Percentiles rank a stretch among this genome's conserved stretches.
phyloP scores from a whole-genome alignment of 2,329 filamentous ascomycete genomes.

The Byssoonygena ceratinophila region DNA sequence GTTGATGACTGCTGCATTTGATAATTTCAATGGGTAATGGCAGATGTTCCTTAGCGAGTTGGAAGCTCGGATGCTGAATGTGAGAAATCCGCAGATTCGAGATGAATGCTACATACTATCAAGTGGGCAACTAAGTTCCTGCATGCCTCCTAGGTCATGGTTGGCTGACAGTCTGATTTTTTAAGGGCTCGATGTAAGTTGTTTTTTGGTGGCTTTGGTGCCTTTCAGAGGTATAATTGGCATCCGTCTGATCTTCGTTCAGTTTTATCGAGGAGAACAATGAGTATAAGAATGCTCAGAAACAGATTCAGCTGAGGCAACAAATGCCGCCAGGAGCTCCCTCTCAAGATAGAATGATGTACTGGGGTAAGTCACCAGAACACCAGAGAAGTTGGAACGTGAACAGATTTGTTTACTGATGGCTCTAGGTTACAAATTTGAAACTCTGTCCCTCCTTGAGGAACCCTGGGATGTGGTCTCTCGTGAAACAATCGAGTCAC shows the following conservation, averaged over 20 bases:
- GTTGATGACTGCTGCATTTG: conserved; percentile 56
- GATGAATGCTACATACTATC: conserved; percentile 88
- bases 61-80: not conserved
- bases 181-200: conserved; percentile 47
- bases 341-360: conserved; percentile 75
- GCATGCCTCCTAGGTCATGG: not conserved
- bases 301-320: conserved; percentile 46
- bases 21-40: conserved; percentile 63
- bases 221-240: not conserved
- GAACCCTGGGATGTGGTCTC: conserved; percentile 61
- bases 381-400: not conserved
- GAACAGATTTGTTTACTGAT: not conserved
- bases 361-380: conserved; percentile 57
- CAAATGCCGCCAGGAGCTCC: conserved; percentile 43
- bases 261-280: conserved; percentile 94
- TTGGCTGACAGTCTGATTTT: conserved; percentile 16
- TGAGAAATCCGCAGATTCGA: conserved; percentile 58
- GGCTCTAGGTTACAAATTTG: conserved; percentile 84
- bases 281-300: conserved; percentile 54
- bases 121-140: conserved; percentile 47
- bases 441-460: conserved; percentile 69
- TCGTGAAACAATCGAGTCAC: conserved; percentile 66
- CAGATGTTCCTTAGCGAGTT: conserved; percentile 9
- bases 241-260: conserved; percentile 1
- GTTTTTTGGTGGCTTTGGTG: conserved; percentile 13